Evolutionary conservation across 73 alveolate species (phyloP).

Genomic region (Diophrys sp.): DNA sequence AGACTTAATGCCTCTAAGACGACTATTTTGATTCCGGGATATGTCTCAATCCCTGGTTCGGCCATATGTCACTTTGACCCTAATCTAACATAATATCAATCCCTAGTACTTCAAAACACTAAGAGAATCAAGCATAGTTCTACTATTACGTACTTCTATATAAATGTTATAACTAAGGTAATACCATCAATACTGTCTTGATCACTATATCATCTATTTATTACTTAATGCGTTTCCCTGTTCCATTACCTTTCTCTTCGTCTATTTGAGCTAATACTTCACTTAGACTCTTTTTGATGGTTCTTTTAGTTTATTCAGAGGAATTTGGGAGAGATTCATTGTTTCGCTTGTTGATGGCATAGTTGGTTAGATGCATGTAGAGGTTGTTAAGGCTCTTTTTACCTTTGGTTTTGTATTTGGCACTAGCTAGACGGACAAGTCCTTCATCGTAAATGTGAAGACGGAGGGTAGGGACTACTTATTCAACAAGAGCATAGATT

Average conservation of each 20-base stretch:
- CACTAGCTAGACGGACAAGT: slow-evolving; percentile 66
- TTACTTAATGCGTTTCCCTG: not conserved
- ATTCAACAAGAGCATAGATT: slow-evolving; percentile 48
- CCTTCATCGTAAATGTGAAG: slow-evolving; percentile 50
- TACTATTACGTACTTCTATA: not conserved
- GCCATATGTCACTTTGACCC: too few species aligned
- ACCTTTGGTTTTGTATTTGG: slow-evolving; percentile 25
- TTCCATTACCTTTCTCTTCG: not conserved
- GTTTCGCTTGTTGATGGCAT: slow-evolving; percentile 76
- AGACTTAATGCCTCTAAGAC: too few species aligned
- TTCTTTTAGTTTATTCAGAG: not conserved
- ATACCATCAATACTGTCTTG: not conserved
- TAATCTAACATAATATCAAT: slow-evolving; percentile 50
- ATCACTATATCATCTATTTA: slow-evolving; percentile 5
- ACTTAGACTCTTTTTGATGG: not conserved
- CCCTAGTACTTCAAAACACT: slow-evolving; percentile 62
- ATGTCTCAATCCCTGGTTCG: too few species aligned
- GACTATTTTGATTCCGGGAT: too few species aligned
- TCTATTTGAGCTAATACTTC: not conserved
- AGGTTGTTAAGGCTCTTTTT: slow-evolving; percentile 21
- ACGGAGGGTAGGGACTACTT: slow-evolving; percentile 34
- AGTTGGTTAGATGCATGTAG: slow-evolving; percentile 80
- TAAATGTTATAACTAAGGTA: slow-evolving; percentile 1
- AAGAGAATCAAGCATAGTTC: slow-evolving; percentile 1
- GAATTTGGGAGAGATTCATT: not conserved